A percentile compares a stretch with the other conserved stretches of the same genome.
Evolutionary conservation across 192 early-diverging fungal species (phyloP).

Genomic region (Coemansia sp.): DNA sequence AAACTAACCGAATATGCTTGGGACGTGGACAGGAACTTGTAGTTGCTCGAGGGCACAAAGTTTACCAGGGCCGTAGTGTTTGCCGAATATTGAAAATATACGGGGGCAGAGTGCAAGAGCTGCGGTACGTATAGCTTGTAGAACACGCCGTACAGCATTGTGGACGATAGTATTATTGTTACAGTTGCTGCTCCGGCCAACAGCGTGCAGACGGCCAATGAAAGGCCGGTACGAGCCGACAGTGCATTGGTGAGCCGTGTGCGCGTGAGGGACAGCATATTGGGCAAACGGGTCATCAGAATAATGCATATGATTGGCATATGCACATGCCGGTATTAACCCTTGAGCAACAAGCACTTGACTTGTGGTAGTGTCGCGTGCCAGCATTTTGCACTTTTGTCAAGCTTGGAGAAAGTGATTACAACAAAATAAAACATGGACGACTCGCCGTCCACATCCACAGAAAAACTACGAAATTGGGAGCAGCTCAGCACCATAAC

Average conservation of each 20-base stretch:
- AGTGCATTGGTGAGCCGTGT: neutral
- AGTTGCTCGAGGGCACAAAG: constrained; percentile 35
- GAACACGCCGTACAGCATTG: constrained; percentile 57
- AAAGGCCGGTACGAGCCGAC: constrained; percentile 21
- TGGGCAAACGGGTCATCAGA: neutral
- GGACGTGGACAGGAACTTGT: constrained; percentile 45
- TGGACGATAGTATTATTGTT: constrained; percentile 24
- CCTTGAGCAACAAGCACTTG: neutral
- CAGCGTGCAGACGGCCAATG: constrained; percentile 21
- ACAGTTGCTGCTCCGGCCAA: constrained; percentile 22
- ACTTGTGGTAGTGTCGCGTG: neutral
- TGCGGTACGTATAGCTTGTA: constrained; percentile 66
- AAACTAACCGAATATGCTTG: constrained; percentile 65
- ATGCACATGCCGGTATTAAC: too few relatives aligned
- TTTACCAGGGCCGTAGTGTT: constrained; percentile 21
- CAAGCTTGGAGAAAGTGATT: neutral
- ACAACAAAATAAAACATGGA: neutral
- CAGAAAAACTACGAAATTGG: neutral
- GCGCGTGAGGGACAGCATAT: neutral
- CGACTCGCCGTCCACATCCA: neutral
- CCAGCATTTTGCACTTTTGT: neutral
- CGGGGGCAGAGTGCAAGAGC: constrained; percentile 56
- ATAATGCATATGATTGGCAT: neutral
- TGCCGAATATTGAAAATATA: constrained; percentile 57
- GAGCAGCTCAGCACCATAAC: too few relatives aligned